Conservation (phyloP, 1,284 basidiomycete genomes). For the Rhizoctonia solani region DNA sequence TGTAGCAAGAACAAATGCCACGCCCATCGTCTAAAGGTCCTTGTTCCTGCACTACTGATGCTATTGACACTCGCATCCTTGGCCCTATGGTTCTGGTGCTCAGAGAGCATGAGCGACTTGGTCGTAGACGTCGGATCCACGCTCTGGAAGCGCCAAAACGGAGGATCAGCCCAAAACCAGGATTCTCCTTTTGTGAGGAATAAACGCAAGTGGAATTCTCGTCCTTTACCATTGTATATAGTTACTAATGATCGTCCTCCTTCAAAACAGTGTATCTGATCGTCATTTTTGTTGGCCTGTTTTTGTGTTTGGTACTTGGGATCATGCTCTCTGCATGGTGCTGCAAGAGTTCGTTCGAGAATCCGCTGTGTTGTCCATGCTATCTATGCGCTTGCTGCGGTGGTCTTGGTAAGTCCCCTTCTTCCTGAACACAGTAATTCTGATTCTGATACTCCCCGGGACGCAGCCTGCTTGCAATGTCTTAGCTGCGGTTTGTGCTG, state of each 20-base stretch:
- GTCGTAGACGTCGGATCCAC: slow-evolving; percentile 7
- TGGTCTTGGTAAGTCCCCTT: slow-evolving; percentile 55
- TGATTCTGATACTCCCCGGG: neutral
- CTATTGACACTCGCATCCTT: slow-evolving; percentile 14
- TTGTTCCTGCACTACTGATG: slow-evolving; percentile 19
- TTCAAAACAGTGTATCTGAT: slow-evolving; percentile 55
- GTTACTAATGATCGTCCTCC: neutral
- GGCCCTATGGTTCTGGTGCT: slow-evolving; percentile 3
- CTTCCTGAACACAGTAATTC: slow-evolving; percentile 37
- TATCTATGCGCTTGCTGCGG: slow-evolving; percentile 69
- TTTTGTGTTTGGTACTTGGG: slow-evolving; percentile 55
- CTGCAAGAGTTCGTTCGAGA: slow-evolving; percentile 58
- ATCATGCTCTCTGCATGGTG: slow-evolving; percentile 64
- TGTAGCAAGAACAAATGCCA: slow-evolving; percentile 22
- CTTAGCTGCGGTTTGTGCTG: slow-evolving; percentile 60
- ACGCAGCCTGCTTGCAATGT: slow-evolving; percentile 57
- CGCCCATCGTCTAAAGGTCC: slow-evolving; percentile 10
- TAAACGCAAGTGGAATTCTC: slow-evolving; percentile 39
- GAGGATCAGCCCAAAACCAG: neutral
- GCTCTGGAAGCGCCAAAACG: slow-evolving; percentile 31
- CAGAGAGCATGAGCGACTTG: neutral
- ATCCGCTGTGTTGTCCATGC: slow-evolving; percentile 64
- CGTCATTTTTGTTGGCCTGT: slow-evolving; percentile 59
- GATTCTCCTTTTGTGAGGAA: slow-evolving; percentile 37
- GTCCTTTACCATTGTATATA: too few species aligned